These are phyloP conservation scores for Psilocybe cyanescens DNA, from an alignment of 768 basidiomycete species.

Conservation along the genomic window DNA sequence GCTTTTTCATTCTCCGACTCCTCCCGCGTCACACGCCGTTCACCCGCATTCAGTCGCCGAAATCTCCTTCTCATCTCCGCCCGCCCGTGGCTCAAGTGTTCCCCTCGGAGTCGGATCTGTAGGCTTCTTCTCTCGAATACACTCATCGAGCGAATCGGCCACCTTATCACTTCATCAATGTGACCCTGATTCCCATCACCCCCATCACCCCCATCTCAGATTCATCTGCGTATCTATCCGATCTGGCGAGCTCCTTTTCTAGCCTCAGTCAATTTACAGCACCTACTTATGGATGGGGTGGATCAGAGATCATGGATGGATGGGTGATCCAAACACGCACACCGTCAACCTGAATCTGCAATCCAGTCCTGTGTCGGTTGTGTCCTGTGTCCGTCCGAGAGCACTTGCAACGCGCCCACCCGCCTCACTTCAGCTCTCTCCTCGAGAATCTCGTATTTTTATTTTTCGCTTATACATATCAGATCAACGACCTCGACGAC, in stretches of 20 bases:
- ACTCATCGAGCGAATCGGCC: conserved; percentile 4
- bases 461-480: no score
- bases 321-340: no score
- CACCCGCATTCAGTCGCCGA: conserved; percentile 20
- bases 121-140: no score
- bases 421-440: background rate
- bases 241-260: no score
- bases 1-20: conserved; percentile 31
- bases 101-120: no score
- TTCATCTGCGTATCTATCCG: background rate
- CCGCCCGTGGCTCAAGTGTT: background rate
- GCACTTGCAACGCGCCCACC: background rate
- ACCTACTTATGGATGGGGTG: no score
- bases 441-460: background rate
- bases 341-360: no score
- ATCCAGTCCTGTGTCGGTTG: no score
- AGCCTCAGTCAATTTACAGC: no score
- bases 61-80: conserved; percentile 15
- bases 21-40: conserved; percentile 17
- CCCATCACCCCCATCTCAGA: conserved; percentile 7
- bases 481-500: no score
- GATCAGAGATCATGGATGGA: no score
- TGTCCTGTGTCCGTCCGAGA: no score
- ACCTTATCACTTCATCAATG: conserved; percentile 32
- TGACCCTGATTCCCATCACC: conserved; percentile 30